These are phyloP conservation scores for Tylopilus cervinicoccineus DNA, from an alignment of 768 basidiomycete species.

Conservation along the genomic window DNA sequence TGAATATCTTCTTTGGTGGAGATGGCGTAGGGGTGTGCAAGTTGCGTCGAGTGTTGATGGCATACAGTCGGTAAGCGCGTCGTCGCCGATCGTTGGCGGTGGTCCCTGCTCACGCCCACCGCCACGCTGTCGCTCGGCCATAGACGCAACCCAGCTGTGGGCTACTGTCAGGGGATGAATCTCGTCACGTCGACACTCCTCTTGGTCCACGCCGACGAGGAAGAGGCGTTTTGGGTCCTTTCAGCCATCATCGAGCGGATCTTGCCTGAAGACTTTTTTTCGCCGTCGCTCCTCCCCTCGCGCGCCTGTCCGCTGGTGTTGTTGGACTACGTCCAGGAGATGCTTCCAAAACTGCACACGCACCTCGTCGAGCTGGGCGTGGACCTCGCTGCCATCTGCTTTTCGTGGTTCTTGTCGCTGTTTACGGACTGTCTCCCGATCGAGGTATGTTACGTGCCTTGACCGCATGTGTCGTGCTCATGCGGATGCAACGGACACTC, in stretches of 20 bases:
- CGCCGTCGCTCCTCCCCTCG: slow-evolving; percentile 86
- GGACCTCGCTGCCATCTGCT: slow-evolving; percentile 91
- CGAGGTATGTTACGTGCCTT: slow-evolving; percentile 51
- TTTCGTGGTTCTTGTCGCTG: slow-evolving; percentile 96
- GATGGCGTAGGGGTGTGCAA: slow-evolving; percentile 95
- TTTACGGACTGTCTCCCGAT: slow-evolving; percentile 96
- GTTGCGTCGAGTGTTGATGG: slow-evolving; percentile 81
- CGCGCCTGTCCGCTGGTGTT: slow-evolving; percentile 92
- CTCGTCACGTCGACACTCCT: slow-evolving; percentile 92
- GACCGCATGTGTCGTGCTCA: too few species aligned
- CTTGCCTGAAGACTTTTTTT: slow-evolving; percentile 91
- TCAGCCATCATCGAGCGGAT: slow-evolving; percentile 84
- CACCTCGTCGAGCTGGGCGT: slow-evolving; percentile 81
- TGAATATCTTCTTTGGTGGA: slow-evolving; percentile 96
- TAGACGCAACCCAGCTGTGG: slow-evolving; percentile 88
- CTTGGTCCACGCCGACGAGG: slow-evolving; percentile 90
- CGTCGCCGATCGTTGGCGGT: neutral
- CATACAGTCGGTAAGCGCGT: slow-evolving; percentile 81
- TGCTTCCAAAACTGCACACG: slow-evolving; percentile 65
- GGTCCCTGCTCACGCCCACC: neutral
- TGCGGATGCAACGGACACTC: too few species aligned
- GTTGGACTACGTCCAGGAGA: slow-evolving; percentile 79
- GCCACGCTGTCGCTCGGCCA: too few species aligned
- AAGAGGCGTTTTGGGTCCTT: slow-evolving; percentile 96
- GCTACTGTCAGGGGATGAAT: slow-evolving; percentile 96